phyloP scores from a whole-genome alignment of 2,329 filamentous ascomycete species.

The Aspergillus sergii region DNA sequence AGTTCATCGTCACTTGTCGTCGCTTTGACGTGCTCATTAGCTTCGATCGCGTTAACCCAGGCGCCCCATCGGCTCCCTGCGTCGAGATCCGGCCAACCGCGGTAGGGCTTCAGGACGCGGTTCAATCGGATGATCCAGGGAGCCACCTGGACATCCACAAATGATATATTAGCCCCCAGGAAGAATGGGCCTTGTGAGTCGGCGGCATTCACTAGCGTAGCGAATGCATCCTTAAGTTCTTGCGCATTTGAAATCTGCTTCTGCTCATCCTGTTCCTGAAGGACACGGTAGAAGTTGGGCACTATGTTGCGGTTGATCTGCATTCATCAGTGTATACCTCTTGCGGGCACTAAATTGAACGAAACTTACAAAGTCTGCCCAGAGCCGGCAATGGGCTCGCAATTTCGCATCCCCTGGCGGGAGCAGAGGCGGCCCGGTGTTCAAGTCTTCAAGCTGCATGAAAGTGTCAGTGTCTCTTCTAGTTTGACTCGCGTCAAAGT shows the following conservation, averaged over 20 bases:
- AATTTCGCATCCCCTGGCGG: constrained; percentile 66
- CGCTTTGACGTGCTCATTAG: constrained; percentile 62
- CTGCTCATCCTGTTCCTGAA: constrained; percentile 64
- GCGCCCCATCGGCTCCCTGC: constrained; percentile 65
- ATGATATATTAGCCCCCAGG: constrained; percentile 57
- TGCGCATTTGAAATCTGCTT: constrained; percentile 62
- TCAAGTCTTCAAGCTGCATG: constrained; percentile 72
- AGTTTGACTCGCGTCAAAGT: neutral
- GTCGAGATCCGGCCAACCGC: constrained; percentile 67
- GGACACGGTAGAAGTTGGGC: constrained; percentile 72
- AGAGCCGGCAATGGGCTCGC: constrained; percentile 74
- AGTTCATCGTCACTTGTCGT: constrained; percentile 69
- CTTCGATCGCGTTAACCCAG: constrained; percentile 72
- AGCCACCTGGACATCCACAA: constrained; percentile 75
- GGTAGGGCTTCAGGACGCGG: constrained; percentile 66
- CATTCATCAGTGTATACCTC: constrained; percentile 33
- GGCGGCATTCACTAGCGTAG: constrained; percentile 61
- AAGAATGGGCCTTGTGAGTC: constrained; percentile 70
- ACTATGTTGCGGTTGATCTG: constrained; percentile 77
- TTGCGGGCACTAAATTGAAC: constrained; percentile 2
- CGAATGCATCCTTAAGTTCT: constrained; percentile 67
- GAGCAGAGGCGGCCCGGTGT: constrained; percentile 62
- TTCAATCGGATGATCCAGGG: constrained; percentile 72
- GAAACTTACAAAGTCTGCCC: constrained; percentile 72
- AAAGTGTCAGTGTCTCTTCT: neutral